Base-by-base conservation (phyloP, 441 rosid genomes). In the Populus hybrid region DNA sequence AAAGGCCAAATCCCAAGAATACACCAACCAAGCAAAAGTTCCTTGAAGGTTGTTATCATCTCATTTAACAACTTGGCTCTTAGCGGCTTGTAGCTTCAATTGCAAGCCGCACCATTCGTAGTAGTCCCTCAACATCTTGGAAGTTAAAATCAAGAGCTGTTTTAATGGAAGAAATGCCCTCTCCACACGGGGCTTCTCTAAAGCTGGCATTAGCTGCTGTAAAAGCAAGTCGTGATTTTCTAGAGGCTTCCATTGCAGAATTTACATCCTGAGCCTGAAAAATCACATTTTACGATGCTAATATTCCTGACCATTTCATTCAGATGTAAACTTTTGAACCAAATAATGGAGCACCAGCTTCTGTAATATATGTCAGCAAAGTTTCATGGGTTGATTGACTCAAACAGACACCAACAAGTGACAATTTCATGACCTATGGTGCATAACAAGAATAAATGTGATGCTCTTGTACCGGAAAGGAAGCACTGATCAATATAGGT, bases 181-280 rank as follows among this genome's bases (percentile, higher is more conserved):
- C 87, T 78, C 63, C 81, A 69, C 84, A 82, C 79, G 81, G 82
- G 26, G 84, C 78, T 80, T 84, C 89, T 82, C 83, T 87, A 78
- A 85, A 75, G 71, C 57, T 73, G 53, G 78, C 79, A 78, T 77
- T 83, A 73, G 89, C 90, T 42, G 91, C 89, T 64, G 77, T 82
- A 81, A 91, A 89, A 81, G 95, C 85, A 76, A 40, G 84, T 53
- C 78, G 91, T 74, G 89, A 85, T 82, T 92, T 95, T 76, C 79
- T 87, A 64, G 95, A 92, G 77, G 97, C 98, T 75, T 89, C 98
- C 92, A 94, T 77, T 11, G 94, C 97, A 79, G 80, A 85, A 85
- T 78, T 79, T 74, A 89, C 90, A 75, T 84, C 88, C 82, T 86
- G 91, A 72, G 91, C 84, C 98, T 95, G 97, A 84, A 90, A 79